Base-by-base conservation (phyloP, 2,329 filamentous ascomycete genomes). In the Sclerotinia trifoliorum region DNA sequence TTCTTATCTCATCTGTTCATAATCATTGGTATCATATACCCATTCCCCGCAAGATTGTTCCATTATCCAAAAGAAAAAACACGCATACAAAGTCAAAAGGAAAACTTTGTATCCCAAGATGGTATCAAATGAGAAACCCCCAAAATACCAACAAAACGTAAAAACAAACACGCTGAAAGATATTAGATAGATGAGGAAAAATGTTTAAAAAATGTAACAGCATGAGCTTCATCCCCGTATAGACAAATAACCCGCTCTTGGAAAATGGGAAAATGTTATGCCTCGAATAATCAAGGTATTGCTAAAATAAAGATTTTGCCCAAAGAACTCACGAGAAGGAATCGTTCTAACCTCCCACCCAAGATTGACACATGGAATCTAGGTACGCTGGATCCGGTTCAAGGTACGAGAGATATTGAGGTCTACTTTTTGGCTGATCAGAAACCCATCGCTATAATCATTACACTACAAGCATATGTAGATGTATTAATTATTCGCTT, bases 201-300 rank as follows among this genome's bases (percentile, higher is more conserved):
- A 56, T 35, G 5, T 51, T 5, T 17, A 11, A n/a, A 48, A 61
- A 66, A 19, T 35, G 32, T 21, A 19, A 66, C 19, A 21, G 39
- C 15, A 39, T 51, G 15, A 60, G 11, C 42, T 60, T 46, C 42
- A 66, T 60, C 29, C 32, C 44, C n/a, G 60, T 66, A 72, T 71
- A 75, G 71, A 71, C 67, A 73, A 72, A 72, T 69, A 74, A 73
- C 71, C 71, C 72, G 69, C 56, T 67, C 70, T 71, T 73, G 62
- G 65, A 71, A 75, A 77, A 77, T 77, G 79, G 79, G 79, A 79
- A 81, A 80, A 81, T 81, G 77, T 74, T 79, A 79, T 80, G 77
- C 77, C 78, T 73, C 78, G 78, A 80, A 60, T 35, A 26, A 42
- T 24, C 8, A 48, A 32, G 32, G 15, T 17, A 35, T 52, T 11